phyloP scores from a whole-genome alignment of 805 yeast genomes.

The Candida argentea region DNA sequence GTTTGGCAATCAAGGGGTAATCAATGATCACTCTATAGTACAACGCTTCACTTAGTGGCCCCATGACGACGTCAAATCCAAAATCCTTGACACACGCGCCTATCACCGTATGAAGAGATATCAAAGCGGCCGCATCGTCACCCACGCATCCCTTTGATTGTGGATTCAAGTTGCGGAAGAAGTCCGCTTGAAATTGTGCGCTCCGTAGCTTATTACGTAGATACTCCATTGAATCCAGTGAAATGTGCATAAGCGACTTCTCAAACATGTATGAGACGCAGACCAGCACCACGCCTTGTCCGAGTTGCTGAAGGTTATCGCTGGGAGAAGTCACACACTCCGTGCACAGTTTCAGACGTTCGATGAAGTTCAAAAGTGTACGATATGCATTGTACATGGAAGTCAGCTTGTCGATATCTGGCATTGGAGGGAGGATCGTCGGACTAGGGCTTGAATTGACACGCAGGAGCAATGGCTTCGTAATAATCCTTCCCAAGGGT shows the following conservation, averaged over 20 bases:
- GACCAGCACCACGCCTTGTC: slow-evolving; percentile 44
- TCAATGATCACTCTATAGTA: slow-evolving; percentile 51
- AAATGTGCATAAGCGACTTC: slow-evolving; percentile 45
- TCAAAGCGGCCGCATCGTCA: slow-evolving; percentile 40
- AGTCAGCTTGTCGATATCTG: neutral
- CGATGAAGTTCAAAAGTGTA: slow-evolving; percentile 31
- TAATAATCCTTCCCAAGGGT: slow-evolving; percentile 1
- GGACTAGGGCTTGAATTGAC: neutral
- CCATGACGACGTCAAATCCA: slow-evolving; percentile 64
- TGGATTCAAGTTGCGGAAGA: slow-evolving; percentile 39
- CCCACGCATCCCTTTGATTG: slow-evolving; percentile 19
- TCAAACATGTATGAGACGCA: slow-evolving; percentile 56
- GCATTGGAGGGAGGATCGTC: neutral
- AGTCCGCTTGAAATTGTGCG: slow-evolving; percentile 31
- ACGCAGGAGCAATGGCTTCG: neutral
- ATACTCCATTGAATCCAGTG: slow-evolving; percentile 45
- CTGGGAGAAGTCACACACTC: slow-evolving; percentile 28
- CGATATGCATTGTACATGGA: slow-evolving; percentile 3
- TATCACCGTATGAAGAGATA: slow-evolving; percentile 45
- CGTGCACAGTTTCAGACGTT: slow-evolving; percentile 53
- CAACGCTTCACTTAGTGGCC: slow-evolving; percentile 58
- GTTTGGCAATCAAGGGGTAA: slow-evolving; percentile 52
- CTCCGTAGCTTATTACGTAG: slow-evolving; percentile 34
- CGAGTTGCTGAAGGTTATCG: slow-evolving; percentile 46
- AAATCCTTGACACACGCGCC: slow-evolving; percentile 72